Base-by-base conservation (phyloP, 192 early-diverging fungal genomes). In the Oehlia diaphana region DNA sequence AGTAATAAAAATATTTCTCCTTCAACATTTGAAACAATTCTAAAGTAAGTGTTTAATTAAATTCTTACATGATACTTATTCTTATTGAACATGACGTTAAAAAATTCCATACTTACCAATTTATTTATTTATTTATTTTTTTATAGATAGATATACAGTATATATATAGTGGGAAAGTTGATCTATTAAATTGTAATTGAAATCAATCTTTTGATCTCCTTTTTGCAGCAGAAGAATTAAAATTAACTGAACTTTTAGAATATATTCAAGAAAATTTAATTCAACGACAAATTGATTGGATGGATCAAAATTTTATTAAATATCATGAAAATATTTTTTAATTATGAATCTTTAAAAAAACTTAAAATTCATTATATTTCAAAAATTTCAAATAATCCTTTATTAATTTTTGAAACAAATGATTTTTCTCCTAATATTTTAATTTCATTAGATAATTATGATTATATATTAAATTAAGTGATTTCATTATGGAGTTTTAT, bases 151-250 rank as follows among this genome's bases (percentile, higher is more conserved):
- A 44, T 72, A 31, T 72, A 72, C 50, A 72, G 47, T 50, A 72
- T 49, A 44, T 72, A 31, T 72, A 72, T 72, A 72, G 47, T 50
- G 70, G 47, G 1, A 72, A 72, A 72, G 47, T 72, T 26, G 70
- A 72, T 72, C n/a, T 72, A 21, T 26, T 72, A 37, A 72, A 72
- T 72, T 49, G 39, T 50, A 28, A 4, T 49, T 26, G 47, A 13
- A 13, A 26, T 8, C 2, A 72, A 49, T 26, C 23, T 26, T 42
- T 72, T 72, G 70, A 72, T 49, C 44, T 72, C 9, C 44, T 72
- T n/a, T 50, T 49, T 72, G 70, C 70, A 28, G 70, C 70, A 1
- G 70, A 72, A 72, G 70, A 72, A 72, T 23, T 72, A 23, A 42
- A 42, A 35, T 35, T 72, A 9, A 12, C 19, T 9, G 70, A 72